These are phyloP conservation scores for Cucurbita maxima DNA, from an alignment of 306 rosid species.

Conservation along the genomic window DNA sequence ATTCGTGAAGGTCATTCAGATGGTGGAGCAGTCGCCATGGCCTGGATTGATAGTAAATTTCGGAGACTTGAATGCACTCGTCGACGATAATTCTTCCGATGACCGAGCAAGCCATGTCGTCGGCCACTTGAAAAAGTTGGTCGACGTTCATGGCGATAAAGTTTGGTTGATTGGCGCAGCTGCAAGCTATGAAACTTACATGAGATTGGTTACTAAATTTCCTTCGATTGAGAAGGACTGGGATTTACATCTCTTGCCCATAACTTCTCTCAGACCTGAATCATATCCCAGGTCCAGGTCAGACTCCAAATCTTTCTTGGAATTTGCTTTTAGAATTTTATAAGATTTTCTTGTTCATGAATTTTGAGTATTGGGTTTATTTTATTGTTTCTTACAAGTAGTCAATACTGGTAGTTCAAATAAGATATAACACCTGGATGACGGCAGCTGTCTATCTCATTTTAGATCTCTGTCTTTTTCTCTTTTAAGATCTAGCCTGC, in stretches of 20 bases:
- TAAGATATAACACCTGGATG: background rate
- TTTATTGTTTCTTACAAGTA: background rate
- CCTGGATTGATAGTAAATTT: constrained; percentile 59
- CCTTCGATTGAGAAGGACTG: constrained; percentile 71
- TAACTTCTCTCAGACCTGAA: constrained; percentile 59
- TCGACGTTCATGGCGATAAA: constrained; percentile 37
- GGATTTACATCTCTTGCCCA: constrained; percentile 81
- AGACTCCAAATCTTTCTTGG: background rate
- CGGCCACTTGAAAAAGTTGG: constrained; percentile 28
- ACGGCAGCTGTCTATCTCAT: background rate
- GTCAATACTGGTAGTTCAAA: background rate
- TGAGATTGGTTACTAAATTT: constrained; percentile 52
- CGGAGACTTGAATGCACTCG: constrained; percentile 61
- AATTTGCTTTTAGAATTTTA: background rate
- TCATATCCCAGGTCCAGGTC: constrained; percentile 66
- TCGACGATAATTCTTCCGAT: constrained; percentile 14
- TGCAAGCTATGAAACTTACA: constrained; percentile 55
- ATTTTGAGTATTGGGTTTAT: background rate
- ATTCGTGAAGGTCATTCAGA: constrained; percentile 24
- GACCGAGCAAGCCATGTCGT: constrained; percentile 26
- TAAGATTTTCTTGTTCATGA: background rate
- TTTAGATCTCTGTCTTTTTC: background rate
- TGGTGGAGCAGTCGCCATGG: constrained; percentile 32
- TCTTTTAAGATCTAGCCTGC: background rate
- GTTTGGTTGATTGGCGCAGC: constrained; percentile 68